Evolutionary conservation across 2,329 filamentous ascomycete genomes (phyloP).

Genomic region (Sphaerulina vaccinii): DNA sequence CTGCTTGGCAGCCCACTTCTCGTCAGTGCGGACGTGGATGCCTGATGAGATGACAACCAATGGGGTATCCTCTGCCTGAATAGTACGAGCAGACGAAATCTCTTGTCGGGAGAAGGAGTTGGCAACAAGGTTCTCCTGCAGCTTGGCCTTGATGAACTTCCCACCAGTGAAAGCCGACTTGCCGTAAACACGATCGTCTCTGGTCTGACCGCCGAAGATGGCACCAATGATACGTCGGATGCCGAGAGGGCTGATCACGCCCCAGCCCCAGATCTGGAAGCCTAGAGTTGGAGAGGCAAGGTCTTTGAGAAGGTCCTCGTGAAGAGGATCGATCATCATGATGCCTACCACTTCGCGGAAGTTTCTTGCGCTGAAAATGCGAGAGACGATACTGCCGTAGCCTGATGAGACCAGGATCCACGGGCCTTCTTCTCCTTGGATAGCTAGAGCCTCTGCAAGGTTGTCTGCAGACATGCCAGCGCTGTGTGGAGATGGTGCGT

Average conservation of each 20-base stretch:
- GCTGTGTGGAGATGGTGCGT: constrained; percentile 88
- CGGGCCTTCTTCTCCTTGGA: constrained; percentile 78
- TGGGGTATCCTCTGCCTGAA: constrained; percentile 73
- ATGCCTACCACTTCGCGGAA: constrained; percentile 71
- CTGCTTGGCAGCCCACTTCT: constrained; percentile 80
- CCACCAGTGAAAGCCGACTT: constrained; percentile 73
- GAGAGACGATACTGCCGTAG: constrained; percentile 81
- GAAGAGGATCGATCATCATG: constrained; percentile 81
- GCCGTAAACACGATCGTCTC: constrained; percentile 83
- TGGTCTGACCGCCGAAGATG: constrained; percentile 74
- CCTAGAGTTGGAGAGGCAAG: constrained; percentile 68
- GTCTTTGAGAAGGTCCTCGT: constrained; percentile 76
- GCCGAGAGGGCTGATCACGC: constrained; percentile 82
- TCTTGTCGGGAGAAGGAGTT: constrained; percentile 81
- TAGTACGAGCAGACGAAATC: constrained; percentile 71
- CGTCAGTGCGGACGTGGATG: constrained; percentile 62
- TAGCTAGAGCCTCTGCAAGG: constrained; percentile 78
- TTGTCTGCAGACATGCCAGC: constrained; percentile 90
- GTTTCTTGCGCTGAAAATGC: constrained; percentile 86
- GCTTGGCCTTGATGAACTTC: constrained; percentile 82
- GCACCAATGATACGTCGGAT: constrained; percentile 77
- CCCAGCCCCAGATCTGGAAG: constrained; percentile 82
- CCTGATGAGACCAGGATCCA: constrained; percentile 87
- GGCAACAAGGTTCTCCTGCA: constrained; percentile 90
- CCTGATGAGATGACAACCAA: constrained; percentile 83